A percentile compares a stretch with the other conserved stretches of the same genome.
These are phyloP conservation scores for Aquanectria penicillioides DNA, from an alignment of 2,329 filamentous ascomycete genomes.

Conservation along the genomic window DNA sequence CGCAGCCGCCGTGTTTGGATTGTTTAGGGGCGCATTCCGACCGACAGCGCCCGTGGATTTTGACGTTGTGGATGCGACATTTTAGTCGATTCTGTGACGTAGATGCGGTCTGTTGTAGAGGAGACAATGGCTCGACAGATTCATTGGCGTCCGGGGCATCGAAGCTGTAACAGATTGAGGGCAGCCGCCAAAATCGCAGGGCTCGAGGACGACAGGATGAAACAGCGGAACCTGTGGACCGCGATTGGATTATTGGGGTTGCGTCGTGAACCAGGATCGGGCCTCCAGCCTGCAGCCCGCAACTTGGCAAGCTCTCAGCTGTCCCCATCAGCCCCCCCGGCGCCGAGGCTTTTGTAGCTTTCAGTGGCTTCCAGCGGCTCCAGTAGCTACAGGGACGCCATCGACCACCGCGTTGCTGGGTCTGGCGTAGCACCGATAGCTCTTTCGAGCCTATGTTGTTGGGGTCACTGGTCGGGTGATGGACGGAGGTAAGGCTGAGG, in stretches of 20 bases:
- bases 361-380: conserved; percentile 10
- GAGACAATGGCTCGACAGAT: not conserved
- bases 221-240: conserved; percentile 8
- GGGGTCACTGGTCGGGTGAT: not conserved
- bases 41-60: too few relatives aligned
- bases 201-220: conserved; percentile 9
- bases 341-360: conserved; percentile 7
- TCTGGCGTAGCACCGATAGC: conserved; percentile 4
- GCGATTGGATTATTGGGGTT: conserved; percentile 1
- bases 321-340: not conserved
- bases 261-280: not conserved
- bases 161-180: conserved; percentile 15
- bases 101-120: not conserved
- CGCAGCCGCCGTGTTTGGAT: conserved; percentile 14
- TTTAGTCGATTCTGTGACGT: not conserved
- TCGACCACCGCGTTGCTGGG: conserved; percentile 1
- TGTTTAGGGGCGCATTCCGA: conserved; percentile 10
- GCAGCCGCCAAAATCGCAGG: conserved; percentile 2
- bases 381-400: not conserved
- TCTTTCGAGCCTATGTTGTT: not conserved
- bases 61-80: conserved; percentile 2
- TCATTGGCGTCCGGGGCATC: conserved; percentile 4
- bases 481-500: conserved; percentile 13
- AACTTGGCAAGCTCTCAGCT: not conserved
- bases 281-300: not conserved